phyloP scores from a whole-genome alignment of 805 yeast genomes.

The Limtongia smithiae region DNA sequence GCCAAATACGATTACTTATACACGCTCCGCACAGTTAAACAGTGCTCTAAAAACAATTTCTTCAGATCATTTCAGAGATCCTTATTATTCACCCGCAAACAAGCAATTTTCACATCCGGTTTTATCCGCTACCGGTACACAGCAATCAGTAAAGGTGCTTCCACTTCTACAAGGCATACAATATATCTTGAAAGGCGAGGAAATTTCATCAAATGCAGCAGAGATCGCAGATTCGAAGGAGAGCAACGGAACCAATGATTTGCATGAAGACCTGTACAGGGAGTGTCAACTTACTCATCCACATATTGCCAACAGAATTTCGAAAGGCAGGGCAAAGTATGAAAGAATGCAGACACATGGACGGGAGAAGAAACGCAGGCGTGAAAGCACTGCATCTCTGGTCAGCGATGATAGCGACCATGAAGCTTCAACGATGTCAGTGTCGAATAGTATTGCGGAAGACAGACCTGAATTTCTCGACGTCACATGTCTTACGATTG shows the following conservation, averaged over 20 bases:
- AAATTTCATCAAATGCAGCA: conserved; percentile 4
- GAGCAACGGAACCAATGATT: neutral
- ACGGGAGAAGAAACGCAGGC: neutral
- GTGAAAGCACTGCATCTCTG: neutral
- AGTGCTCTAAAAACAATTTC: conserved; percentile 30
- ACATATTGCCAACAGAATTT: neutral
- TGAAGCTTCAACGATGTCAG: neutral
- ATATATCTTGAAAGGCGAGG: conserved; percentile 6
- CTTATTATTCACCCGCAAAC: neutral
- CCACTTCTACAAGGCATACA: conserved; percentile 9
- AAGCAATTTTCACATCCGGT: too few relatives aligned
- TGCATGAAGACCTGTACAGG: conserved; percentile 1
- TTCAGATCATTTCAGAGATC: conserved; percentile 34
- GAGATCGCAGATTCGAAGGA: conserved; percentile 4
- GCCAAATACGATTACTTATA: conserved; percentile 58
- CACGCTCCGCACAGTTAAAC: conserved; percentile 47
- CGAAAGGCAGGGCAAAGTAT: neutral
- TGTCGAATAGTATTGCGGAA: neutral
- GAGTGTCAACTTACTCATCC: neutral
- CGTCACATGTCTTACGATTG: conserved; percentile 71
- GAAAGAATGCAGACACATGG: neutral
- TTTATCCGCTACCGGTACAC: too few relatives aligned
- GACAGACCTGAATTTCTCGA: conserved; percentile 1
- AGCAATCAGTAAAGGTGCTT: conserved; percentile 1
- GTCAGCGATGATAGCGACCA: neutral